These are phyloP conservation scores for Emmonsiellopsis sp. DNA, from an alignment of 2,329 filamentous ascomycete species.

Conservation along the genomic window DNA sequence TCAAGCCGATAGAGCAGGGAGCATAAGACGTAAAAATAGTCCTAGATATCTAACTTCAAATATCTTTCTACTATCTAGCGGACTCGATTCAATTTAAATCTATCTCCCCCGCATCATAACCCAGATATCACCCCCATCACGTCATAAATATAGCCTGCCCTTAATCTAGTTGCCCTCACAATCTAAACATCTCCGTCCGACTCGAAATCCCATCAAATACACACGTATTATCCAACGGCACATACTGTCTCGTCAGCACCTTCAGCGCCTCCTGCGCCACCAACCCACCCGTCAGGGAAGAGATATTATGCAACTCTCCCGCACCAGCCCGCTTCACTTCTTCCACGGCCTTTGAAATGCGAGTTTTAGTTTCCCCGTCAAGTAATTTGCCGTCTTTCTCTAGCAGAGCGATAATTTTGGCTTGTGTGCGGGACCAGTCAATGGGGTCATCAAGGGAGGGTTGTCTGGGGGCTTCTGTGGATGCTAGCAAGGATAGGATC, in stretches of 20 bases:
- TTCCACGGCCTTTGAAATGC: slow-evolving; percentile 45
- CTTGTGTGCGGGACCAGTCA: slow-evolving; percentile 18
- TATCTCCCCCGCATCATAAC: neutral
- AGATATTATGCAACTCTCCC: slow-evolving; percentile 86
- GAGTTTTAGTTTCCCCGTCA: slow-evolving; percentile 41
- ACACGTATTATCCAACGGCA: slow-evolving; percentile 55
- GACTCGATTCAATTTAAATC: neutral
- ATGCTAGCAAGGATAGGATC: slow-evolving; percentile 12
- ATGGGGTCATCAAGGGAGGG: slow-evolving; percentile 23
- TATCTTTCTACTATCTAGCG: no score
- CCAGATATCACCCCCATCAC: neutral
- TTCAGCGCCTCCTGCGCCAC: slow-evolving; percentile 98
- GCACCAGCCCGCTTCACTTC: slow-evolving; percentile 69
- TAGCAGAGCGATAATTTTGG: slow-evolving; percentile 3
- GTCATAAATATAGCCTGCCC: neutral
- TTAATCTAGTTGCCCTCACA: slow-evolving; percentile 19
- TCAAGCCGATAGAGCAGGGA: no score
- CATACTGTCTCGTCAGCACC: slow-evolving; percentile 55
- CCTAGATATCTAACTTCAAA: no score
- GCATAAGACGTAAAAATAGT: no score
- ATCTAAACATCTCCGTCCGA: slow-evolving; percentile 42
- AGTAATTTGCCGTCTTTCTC: slow-evolving; percentile 35
- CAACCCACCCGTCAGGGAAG: slow-evolving; percentile 78
- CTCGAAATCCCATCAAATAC: slow-evolving; percentile 53
- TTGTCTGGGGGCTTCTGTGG: slow-evolving; percentile 5